A percentile compares a stretch with the other conserved stretches of the same genome.
Conservation (phyloP, 2,329 filamentous ascomycete genomes). For the Colletotrichum eremochloae region DNA sequence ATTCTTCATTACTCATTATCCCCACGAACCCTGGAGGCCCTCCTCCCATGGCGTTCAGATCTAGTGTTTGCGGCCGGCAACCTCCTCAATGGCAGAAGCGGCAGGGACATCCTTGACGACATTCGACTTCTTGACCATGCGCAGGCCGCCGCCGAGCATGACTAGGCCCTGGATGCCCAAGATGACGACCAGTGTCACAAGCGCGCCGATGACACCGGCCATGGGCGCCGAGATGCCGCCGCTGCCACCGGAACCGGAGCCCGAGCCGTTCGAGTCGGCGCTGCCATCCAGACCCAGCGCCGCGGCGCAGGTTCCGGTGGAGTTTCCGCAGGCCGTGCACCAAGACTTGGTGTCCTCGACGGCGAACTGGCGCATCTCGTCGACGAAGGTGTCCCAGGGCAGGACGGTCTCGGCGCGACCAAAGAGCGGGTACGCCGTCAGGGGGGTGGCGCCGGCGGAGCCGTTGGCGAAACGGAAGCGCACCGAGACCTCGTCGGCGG, state of each 20-base stretch:
- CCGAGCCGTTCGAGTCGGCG: slow-evolving; percentile 45
- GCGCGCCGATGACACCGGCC: slow-evolving; percentile 86
- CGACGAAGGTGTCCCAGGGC: slow-evolving; percentile 77
- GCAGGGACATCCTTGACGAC: slow-evolving; percentile 44
- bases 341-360: slow-evolving; percentile 75
- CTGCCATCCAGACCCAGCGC: slow-evolving; percentile 44
- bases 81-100: slow-evolving; percentile 5
- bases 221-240: slow-evolving; percentile 74
- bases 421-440: slow-evolving; percentile 68
- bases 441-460: slow-evolving; percentile 65
- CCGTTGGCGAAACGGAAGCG: slow-evolving; percentile 74
- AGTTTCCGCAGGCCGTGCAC: slow-evolving; percentile 83
- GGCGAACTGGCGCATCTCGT: slow-evolving; percentile 74
- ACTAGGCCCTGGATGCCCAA: slow-evolving; percentile 60
- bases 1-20: slow-evolving; percentile 20
- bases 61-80: slow-evolving; percentile 18
- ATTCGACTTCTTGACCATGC: slow-evolving; percentile 62
- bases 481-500: slow-evolving; percentile 63
- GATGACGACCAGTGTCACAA: slow-evolving; percentile 69
- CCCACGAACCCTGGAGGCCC: too few relatives aligned
- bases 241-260: slow-evolving; percentile 45
- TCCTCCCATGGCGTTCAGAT: too few relatives aligned
- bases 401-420: slow-evolving; percentile 69
- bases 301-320: slow-evolving; percentile 73
- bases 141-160: slow-evolving; percentile 59